Evolutionary conservation across 2,329 filamentous ascomycete species (phyloP).

Genomic region (Alternaria atra): DNA sequence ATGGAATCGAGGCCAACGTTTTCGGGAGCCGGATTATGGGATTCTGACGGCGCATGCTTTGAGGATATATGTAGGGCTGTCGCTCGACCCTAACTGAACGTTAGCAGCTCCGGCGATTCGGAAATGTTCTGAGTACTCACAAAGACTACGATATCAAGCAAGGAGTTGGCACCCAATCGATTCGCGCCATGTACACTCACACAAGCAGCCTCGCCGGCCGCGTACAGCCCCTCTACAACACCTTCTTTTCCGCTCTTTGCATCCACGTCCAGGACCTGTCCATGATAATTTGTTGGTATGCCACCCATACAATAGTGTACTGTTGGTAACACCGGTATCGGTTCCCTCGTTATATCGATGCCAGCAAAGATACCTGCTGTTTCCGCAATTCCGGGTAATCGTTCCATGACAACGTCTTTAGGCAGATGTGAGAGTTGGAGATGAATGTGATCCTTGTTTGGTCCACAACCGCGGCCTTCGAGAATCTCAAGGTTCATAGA

Average conservation of each 20-base stretch:
- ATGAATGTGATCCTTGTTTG: slow-evolving; percentile 59
- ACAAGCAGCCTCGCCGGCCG: slow-evolving; percentile 59
- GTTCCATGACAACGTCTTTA: slow-evolving; percentile 57
- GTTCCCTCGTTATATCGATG: slow-evolving; percentile 59
- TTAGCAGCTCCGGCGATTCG: neutral
- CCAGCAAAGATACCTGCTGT: slow-evolving; percentile 61
- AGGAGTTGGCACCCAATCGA: slow-evolving; percentile 58
- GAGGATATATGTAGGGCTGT: slow-evolving; percentile 54
- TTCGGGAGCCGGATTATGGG: slow-evolving; percentile 46
- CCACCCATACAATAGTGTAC: slow-evolving; percentile 64
- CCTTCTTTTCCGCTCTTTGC: slow-evolving; percentile 47
- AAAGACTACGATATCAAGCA: slow-evolving; percentile 62
- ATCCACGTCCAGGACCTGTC: slow-evolving; percentile 56
- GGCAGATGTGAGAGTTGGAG: slow-evolving; percentile 60
- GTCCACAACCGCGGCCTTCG: slow-evolving; percentile 57
- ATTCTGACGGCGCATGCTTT: slow-evolving; percentile 50
- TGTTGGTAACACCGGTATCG: slow-evolving; percentile 61
- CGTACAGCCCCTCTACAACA: slow-evolving; percentile 58
- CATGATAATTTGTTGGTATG: slow-evolving; percentile 60
- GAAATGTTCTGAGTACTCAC: slow-evolving; percentile 23
- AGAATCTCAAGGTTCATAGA: slow-evolving; percentile 61
- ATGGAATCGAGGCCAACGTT: slow-evolving; percentile 50
- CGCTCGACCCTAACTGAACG: slow-evolving; percentile 52
- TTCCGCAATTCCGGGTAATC: slow-evolving; percentile 61
- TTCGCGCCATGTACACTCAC: slow-evolving; percentile 62